A percentile compares a stretch with the other conserved stretches of the same genome.
Conservation (phyloP, 345 rosid genomes). For the Arabis alpina region DNA sequence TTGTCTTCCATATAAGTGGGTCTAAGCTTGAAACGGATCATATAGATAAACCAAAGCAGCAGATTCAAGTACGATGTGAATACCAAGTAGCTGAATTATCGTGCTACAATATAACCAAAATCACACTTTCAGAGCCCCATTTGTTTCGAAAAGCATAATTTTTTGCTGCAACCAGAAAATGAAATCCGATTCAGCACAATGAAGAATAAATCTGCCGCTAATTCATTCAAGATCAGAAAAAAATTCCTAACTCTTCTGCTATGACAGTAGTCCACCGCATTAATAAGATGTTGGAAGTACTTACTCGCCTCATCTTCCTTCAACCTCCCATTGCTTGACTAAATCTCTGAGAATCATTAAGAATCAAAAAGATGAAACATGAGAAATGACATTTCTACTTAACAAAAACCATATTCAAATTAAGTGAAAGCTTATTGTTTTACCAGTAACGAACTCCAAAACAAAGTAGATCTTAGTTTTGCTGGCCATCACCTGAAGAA, state of each 20-base stretch:
- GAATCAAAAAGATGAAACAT: no score
- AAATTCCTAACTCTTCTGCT: constrained; percentile 72
- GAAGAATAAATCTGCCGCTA: not conserved
- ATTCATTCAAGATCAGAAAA: not conserved
- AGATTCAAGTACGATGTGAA: no score
- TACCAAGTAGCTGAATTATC: no score
- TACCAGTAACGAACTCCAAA: constrained; percentile 91
- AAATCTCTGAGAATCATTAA: constrained; percentile 9
- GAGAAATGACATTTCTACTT: constrained; percentile 3
- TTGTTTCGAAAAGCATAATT: constrained; percentile 88
- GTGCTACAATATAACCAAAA: no score
- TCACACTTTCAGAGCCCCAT: constrained; percentile 84
- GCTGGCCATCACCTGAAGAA: constrained; percentile 97
- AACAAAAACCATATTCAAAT: constrained; percentile 3
- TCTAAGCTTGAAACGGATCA: no score
- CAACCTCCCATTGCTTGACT: constrained; percentile 93
- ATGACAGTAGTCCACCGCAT: constrained; percentile 97
- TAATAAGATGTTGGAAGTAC: constrained; percentile 94
- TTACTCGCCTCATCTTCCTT: constrained; percentile 96
- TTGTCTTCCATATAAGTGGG: no score
- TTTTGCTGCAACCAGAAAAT: constrained; percentile 72
- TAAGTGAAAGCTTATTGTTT: constrained; percentile 65
- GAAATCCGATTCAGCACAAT: not conserved
- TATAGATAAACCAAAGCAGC: no score
- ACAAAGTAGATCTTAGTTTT: constrained; percentile 94